Base-by-base conservation (phyloP, 2,329 filamentous ascomycete species). In the Akanthomyces uredinophilus region DNA sequence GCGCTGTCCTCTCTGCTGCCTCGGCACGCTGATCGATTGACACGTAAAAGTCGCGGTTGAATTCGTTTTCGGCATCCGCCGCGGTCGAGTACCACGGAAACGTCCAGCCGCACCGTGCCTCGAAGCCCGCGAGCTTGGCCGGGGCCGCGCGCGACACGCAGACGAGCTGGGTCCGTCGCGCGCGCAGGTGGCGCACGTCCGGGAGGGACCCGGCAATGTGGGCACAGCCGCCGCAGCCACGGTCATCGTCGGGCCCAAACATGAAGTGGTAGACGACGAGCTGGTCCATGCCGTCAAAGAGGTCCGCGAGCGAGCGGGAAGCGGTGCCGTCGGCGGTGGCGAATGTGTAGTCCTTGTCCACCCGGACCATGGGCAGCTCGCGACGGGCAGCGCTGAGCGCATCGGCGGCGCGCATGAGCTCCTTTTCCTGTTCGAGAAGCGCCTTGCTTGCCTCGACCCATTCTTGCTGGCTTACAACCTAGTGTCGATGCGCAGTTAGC, bases 241-340 rank as follows among this genome's bases (percentile, higher is more conserved):
- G 62, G 3, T 73, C 68, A 1, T 71, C 66, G 3, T 68, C 65
- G 2, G 76, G 74, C 0, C 65, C 68, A 61, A 79, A 77, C 78
- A 80, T 81, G 71, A 79, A 80, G 67, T 80, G 77, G 65, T 79
- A 79, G 41, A 81, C 63, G 50, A 78, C 70, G 62, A 79, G 70
- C 60, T 77, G 72, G 32, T 72, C 69, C 32, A 70, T 70, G 56
- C 67, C 68, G 5, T 67, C 67, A 56, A 77, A 77, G 50, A 77
- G 69, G 3, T 73, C 71, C 27, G 2, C 46, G 8, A 29, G 22
- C 77, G 66, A 1, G 65, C 68, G 29, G 68, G 50, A 14, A 47
- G 64, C 22, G 68, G 68, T 68, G 43, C 69, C 66, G 4, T 67
- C 60, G 16, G 72, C 69, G 1, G 70, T 70, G 18, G 71, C 68